Conservation (phyloP, 805 yeast genomes). For the Schwanniomyces occidentalis region DNA sequence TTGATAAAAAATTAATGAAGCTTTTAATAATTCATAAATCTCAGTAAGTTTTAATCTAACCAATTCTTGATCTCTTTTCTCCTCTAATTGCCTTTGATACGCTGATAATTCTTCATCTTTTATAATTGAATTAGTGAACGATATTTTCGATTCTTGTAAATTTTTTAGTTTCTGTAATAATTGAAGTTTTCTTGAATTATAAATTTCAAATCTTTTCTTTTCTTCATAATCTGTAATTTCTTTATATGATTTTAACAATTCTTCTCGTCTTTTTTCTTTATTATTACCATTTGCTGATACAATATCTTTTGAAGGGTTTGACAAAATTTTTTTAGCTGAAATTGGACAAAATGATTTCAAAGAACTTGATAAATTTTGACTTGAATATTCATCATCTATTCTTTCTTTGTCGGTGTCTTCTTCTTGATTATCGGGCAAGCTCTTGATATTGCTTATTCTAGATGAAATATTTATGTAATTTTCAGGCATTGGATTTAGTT, state of each 20-base stretch:
- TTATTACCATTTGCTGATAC: slow-evolving; percentile 13
- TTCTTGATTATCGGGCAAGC: background rate
- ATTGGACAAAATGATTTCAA: slow-evolving; percentile 1
- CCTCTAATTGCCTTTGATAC: slow-evolving; percentile 18
- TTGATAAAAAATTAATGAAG: slow-evolving; percentile 32
- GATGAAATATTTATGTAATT: slow-evolving; percentile 6
- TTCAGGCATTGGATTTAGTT: slow-evolving; percentile 6
- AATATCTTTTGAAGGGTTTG: slow-evolving; percentile 11
- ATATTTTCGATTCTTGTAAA: slow-evolving; percentile 25
- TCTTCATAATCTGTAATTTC: slow-evolving; percentile 19
- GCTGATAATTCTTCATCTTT: slow-evolving; percentile 29
- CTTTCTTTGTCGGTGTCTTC: background rate
- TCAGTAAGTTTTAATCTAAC: slow-evolving; percentile 29
- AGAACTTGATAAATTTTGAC: background rate
- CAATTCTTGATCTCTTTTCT: slow-evolving; percentile 32
- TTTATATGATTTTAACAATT: slow-evolving; percentile 13
- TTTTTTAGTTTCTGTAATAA: slow-evolving; percentile 24
- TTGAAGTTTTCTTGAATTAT: slow-evolving; percentile 20
- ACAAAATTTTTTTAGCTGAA: background rate
- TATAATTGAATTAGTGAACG: slow-evolving; percentile 20
- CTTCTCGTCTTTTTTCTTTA: slow-evolving; percentile 24
- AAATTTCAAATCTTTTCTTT: slow-evolving; percentile 18
- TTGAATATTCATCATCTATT: background rate
- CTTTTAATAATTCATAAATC: slow-evolving; percentile 33
- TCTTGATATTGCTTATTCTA: slow-evolving; percentile 12